Base-by-base conservation (phyloP, 345 rosid species). In the Reutealis trisperma region DNA sequence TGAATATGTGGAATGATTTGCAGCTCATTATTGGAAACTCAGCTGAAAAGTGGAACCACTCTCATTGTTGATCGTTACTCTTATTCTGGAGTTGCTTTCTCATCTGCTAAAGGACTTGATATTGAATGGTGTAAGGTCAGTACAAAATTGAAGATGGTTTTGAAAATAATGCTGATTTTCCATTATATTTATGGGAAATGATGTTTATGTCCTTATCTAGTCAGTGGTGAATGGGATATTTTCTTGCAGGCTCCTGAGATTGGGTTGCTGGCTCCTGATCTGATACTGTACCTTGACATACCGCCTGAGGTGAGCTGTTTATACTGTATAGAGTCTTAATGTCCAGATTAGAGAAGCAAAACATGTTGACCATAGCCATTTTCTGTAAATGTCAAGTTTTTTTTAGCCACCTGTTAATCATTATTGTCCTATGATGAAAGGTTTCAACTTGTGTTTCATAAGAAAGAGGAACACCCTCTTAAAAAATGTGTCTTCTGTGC, bases 81-180 rank as follows among this genome's bases (percentile, higher is more conserved):
- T 2, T 96, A 90, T 80, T 92, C 99, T 24, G 96, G 98, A 52
- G 97, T 92, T 42, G 99, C 97, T 58, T 93, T 95, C 86, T 92
- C 98, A 14, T 83, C 94, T 75, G 99, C 98, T 32, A 95, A 93
- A 87, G 99, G 97, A 80, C 92, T 95, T 16, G 86, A 83, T 84
- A 42, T 90, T 32, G 91, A 89, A 19, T 96, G 97, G 98, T 96
- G 99, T 79, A 93, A 95, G 93, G 94, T 90, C 64, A 84, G 77
- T 37, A 22, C 69, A 21, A 41, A 14, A 34, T 72, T 57, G 58
- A 77, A 3, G 16, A 68, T 73, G 3, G 52, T 8, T 59, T 59
- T 68, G 21, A 63, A 44, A 54, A 27, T 21, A 27, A 25, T 51
- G 16, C 73, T 70, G 22, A 27, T 27, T 49, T 47, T 49, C 60